phyloP scores from a whole-genome alignment of 139 green algal species.

The Gonium pectorale region DNA sequence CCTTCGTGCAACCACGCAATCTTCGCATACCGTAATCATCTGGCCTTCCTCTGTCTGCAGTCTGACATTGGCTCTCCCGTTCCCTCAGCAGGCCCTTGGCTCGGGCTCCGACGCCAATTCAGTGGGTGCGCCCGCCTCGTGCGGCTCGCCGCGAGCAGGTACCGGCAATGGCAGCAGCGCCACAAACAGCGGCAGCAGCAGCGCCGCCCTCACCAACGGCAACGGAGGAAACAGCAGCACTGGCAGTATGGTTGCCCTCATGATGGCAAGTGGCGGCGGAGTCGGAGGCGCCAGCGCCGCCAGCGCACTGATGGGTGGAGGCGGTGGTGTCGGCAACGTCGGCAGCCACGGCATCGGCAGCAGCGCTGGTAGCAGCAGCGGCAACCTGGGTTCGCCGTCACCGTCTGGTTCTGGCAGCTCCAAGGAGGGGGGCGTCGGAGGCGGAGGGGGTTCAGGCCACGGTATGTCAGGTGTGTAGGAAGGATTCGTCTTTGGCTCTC shows the following conservation, averaged over 20 bases:
- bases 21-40: background rate
- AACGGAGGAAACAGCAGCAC: background rate
- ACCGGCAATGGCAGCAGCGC: background rate
- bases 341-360: background rate
- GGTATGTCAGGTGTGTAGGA: too few relatives aligned
- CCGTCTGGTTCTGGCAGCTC: constrained; percentile 1
- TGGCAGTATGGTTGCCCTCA: background rate
- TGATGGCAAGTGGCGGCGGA: background rate
- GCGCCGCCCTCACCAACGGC: background rate
- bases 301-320: too few relatives aligned
- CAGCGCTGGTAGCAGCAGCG: constrained; percentile 12
- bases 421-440: background rate
- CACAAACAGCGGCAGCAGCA: background rate
- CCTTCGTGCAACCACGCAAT: too few relatives aligned
- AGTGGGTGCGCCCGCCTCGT: background rate
- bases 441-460: too few relatives aligned
- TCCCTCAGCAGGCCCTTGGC: background rate
- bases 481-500: too few relatives aligned
- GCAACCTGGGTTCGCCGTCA: constrained; percentile 25
- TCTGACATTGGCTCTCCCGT: background rate
- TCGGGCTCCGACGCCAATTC: background rate
- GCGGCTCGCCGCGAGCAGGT: background rate
- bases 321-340: too few relatives aligned
- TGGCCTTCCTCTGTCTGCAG: background rate
- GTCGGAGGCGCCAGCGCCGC: too few relatives aligned